Base-by-base conservation (phyloP, 1,139 yeast genomes). In the Saccharomycopsis hybrid region DNA sequence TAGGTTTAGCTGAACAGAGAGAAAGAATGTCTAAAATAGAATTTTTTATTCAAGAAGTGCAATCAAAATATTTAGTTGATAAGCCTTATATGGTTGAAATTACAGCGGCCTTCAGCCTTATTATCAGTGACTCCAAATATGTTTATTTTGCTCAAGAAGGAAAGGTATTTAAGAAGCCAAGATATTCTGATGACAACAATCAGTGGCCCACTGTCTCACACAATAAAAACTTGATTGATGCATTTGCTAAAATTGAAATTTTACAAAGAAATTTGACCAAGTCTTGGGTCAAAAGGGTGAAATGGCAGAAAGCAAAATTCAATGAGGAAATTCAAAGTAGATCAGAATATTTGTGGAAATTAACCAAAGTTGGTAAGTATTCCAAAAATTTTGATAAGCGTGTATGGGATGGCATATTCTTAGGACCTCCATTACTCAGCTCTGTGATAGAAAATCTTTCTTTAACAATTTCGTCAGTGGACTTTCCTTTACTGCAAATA, bases 1-100 rank as follows among this genome's bases (percentile, higher is more conserved):
- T 86, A 36, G 96, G 96, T 1, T 57, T 74, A 48, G 66, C 76
- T 3, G 97, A 88, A 59, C 95, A 86, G 60, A 69, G 76, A 51
- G 72, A 75, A 51, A 69, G 97, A 48, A 24, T 53, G 11, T 37
- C 54, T 5, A 53, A 53, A 41, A 9, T 48, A 18, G 51, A 53
- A 28, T 46, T 31, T 36, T 13, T 4, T 8, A n/a, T 33, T 11
- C 18, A 18, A 18, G 18, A 18, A 18, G 18, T 18, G 18, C 18
- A 18, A 18, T 18, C 18, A 18, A 18, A 18, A 18, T 18, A 18
- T 18, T 18, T 18, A 18, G 18, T 18, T 18, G 18, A 18, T 18
- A 18, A 18, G 18, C 18, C 18, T 18, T 18, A 18, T 18, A 18
- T 18, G 18, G 18, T 18, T 18, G 44, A 47, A 18, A 4, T n/a